Base-by-base conservation (phyloP, 2,329 filamentous ascomycete species). In the Aspergillus sp. region DNA sequence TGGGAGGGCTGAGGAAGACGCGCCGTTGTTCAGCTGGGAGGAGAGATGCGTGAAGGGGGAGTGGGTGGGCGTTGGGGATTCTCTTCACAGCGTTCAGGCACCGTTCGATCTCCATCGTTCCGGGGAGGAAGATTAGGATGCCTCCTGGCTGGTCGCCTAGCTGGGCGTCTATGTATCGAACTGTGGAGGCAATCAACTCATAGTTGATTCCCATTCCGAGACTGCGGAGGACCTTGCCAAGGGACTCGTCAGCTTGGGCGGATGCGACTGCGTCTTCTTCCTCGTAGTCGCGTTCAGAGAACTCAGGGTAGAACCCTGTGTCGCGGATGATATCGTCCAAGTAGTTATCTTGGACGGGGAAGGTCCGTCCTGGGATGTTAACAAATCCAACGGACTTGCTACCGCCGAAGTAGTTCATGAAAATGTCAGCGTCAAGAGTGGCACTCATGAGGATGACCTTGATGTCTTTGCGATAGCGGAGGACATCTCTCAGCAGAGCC, bases 401-500 rank as follows among this genome's bases (percentile, higher is more conserved):
- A 1, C 84, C 84, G 5, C 84, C 86, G 78, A 98, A 98, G 76
- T 98, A 98, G 58, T 87, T 80, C 65, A 87, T 87, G 75, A 98
- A 98, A 0, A 92, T 87, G 0, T 88, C 85, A 1, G 94, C 92
- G 76, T 99, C 93, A 3, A 98, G 85, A 0, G 94, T 99, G 2
- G 94, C 94, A 76, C 92, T 97, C 95, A 99, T 99, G 38, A 99
- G 82, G 12, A 99, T 88, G 43, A 98, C 84, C 75, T 94, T 97
- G 39, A 98, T 84, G 64, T 96, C 91, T 68, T 87, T 89, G 52
- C 91, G 85, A 66, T 83, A 82, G 60, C 84, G 85, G 65, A 97
- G 77, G 6, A 97, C 91, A 72, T 97, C 91, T 58, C 92, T 87
- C 36, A 99, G 81, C 54, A 99, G 84, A 47, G 93, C 92, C 55